phyloP scores from a whole-genome alignment of 2,329 filamentous ascomycete species.

The Neoarthrinium moseri region DNA sequence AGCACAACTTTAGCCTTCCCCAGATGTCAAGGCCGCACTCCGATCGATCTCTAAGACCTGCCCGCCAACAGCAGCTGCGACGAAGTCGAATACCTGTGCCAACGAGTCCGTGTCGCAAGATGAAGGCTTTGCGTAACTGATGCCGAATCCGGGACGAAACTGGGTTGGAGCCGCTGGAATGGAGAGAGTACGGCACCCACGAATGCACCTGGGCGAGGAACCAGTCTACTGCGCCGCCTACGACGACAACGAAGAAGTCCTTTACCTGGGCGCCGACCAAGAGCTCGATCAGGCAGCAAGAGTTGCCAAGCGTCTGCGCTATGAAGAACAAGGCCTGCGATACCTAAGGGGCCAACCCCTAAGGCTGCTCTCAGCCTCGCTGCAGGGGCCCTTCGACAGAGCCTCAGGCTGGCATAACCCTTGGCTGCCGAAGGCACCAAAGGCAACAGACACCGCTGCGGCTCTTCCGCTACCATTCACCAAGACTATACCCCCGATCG shows the following conservation, averaged over 20 bases:
- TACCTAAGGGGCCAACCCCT: constrained; percentile 58
- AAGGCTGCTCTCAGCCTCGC: constrained; percentile 56
- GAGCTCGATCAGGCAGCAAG: constrained; percentile 48
- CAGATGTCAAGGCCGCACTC: not conserved
- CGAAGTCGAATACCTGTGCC: not conserved
- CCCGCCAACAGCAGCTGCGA: not conserved
- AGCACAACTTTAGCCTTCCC: not conserved
- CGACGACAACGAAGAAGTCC: constrained; percentile 40
- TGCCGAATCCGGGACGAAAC: constrained; percentile 2
- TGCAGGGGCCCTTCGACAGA: constrained; percentile 61
- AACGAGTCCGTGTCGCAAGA: not conserved
- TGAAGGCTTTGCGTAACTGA: too few relatives aligned
- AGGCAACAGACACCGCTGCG: not conserved
- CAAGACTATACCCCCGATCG: constrained; percentile 11
- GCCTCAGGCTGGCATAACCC: constrained; percentile 51
- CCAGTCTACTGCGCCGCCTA: constrained; percentile 47
- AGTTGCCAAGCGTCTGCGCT: constrained; percentile 50
- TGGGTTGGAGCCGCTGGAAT: not conserved
- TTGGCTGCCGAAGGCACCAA: constrained; percentile 37
- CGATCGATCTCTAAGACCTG: not conserved
- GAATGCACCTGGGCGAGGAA: constrained; percentile 27
- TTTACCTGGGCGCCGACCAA: constrained; percentile 58
- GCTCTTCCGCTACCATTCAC: constrained; percentile 3
- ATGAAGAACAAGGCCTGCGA: constrained; percentile 57
- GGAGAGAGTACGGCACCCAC: not conserved